Conservation (phyloP, 495 filamentous ascomycete genomes). For the Talaromyces ruber region DNA sequence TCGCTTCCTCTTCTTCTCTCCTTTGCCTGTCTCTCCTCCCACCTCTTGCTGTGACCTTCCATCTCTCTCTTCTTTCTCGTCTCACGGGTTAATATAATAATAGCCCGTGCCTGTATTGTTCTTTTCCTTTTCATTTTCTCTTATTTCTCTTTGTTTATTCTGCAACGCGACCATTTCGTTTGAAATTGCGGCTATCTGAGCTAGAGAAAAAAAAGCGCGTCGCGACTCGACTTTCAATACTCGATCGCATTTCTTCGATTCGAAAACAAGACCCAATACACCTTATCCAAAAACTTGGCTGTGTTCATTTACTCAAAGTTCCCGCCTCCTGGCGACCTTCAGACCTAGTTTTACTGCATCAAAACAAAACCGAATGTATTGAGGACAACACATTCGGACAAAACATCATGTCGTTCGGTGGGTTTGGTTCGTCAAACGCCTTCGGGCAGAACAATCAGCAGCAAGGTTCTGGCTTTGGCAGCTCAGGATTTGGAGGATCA, state of each 20-base stretch:
- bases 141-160: background rate
- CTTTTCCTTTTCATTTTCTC: background rate
- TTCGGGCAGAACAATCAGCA: conserved; percentile 52
- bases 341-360: background rate
- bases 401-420: conserved; percentile 37
- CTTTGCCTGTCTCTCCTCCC: conserved; percentile 6
- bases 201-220: conserved; percentile 1
- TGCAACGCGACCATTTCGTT: background rate
- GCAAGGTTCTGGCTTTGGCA: conserved; percentile 42
- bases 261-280: background rate
- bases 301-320: background rate
- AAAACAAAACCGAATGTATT: conserved; percentile 25
- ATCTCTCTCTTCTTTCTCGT: conserved; percentile 2
- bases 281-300: background rate
- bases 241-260: background rate
- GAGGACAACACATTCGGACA: conserved; percentile 14
- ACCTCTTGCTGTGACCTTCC: conserved; percentile 6
- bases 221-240: background rate
- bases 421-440: conserved; percentile 28
- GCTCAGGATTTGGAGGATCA: conserved; percentile 29
- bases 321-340: background rate
- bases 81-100: background rate
- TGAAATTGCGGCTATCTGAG: background rate
- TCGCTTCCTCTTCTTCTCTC: conserved; percentile 4
- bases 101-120: background rate